Percentiles rank a stretch among this genome's conserved stretches.
phyloP scores from a whole-genome alignment of 148 eudicot species.

The Beta vulgaris region DNA sequence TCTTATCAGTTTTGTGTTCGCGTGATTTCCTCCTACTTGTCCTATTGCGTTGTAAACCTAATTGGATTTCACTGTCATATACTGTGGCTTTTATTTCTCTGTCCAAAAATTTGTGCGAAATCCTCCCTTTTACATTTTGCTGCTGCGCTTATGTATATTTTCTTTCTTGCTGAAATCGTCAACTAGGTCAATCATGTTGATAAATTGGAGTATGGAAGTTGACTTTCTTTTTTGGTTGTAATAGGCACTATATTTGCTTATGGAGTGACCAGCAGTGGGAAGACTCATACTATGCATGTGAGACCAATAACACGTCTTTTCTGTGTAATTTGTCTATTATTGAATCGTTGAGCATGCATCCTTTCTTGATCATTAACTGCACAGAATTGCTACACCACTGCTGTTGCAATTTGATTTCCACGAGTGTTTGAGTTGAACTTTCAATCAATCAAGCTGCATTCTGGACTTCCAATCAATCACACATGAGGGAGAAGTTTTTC shows the following conservation, averaged over 20 bases:
- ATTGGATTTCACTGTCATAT: background rate
- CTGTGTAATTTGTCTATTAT: slow-evolving; percentile 5
- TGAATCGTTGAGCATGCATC: slow-evolving; percentile 1
- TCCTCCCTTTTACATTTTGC: background rate
- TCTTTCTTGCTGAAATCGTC: background rate
- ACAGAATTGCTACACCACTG: background rate
- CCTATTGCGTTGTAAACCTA: background rate
- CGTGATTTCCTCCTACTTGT: background rate
- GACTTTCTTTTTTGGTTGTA: slow-evolving; percentile 22
- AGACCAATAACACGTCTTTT: slow-evolving; percentile 22
- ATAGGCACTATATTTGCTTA: slow-evolving; percentile 96
- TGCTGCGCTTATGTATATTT: background rate
- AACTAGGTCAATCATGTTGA: background rate
- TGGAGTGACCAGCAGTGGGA: slow-evolving; percentile 98
- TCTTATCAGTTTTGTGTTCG: background rate
- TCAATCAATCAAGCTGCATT: background rate
- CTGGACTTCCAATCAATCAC: too few relatives aligned
- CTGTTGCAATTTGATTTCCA: too few relatives aligned
- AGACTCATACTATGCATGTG: slow-evolving; percentile 99
- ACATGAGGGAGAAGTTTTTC: too few relatives aligned
- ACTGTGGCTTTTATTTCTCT: background rate
- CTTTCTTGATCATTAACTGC: background rate
- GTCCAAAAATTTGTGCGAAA: background rate
- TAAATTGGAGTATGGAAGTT: slow-evolving; percentile 4
- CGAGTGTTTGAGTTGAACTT: background rate